Conservation (phyloP, 768 basidiomycete species). For the Trametes meyenii region DNA sequence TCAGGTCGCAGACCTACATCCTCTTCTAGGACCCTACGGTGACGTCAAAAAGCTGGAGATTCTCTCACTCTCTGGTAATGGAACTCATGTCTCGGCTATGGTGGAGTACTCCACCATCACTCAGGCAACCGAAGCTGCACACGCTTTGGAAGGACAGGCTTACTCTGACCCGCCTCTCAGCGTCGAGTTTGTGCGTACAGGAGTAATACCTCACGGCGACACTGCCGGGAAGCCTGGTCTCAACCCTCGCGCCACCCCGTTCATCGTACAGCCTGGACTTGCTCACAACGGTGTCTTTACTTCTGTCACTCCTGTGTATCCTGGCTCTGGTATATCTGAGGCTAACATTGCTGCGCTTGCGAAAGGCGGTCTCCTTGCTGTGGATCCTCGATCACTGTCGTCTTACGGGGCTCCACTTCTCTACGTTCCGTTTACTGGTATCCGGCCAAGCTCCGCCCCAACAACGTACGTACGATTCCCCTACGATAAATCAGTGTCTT, state of each 20-base stretch:
- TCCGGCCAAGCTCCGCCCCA: conserved; percentile 33
- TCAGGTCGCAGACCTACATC: conserved; percentile 65
- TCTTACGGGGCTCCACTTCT: conserved; percentile 23
- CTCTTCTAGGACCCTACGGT: conserved; percentile 76
- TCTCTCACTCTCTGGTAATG: conserved; percentile 40
- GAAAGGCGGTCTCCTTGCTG: conserved; percentile 21
- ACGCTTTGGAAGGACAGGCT: conserved; percentile 59
- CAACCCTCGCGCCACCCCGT: conserved; percentile 39
- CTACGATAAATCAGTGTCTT: not conserved
- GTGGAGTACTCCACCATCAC: conserved; percentile 63
- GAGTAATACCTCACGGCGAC: conserved; percentile 1
- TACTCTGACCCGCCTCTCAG: conserved; percentile 54
- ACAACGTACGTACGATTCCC: conserved; percentile 21
- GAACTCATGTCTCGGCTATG: conserved; percentile 51
- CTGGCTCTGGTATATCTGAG: conserved; percentile 16
- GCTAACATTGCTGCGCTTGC: conserved; percentile 13
- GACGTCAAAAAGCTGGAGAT: conserved; percentile 63
- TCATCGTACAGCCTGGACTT: conserved; percentile 25
- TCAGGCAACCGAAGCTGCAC: conserved; percentile 67
- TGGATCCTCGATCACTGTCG: conserved; percentile 21
- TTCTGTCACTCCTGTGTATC: conserved; percentile 19
- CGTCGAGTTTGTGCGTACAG: conserved; percentile 38
- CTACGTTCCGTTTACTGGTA: conserved; percentile 24
- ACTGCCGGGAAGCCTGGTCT: conserved; percentile 28
- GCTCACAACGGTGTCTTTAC: conserved; percentile 7